Base-by-base conservation (phyloP, 129 eudicot species). In the Cynara cardunculus region DNA sequence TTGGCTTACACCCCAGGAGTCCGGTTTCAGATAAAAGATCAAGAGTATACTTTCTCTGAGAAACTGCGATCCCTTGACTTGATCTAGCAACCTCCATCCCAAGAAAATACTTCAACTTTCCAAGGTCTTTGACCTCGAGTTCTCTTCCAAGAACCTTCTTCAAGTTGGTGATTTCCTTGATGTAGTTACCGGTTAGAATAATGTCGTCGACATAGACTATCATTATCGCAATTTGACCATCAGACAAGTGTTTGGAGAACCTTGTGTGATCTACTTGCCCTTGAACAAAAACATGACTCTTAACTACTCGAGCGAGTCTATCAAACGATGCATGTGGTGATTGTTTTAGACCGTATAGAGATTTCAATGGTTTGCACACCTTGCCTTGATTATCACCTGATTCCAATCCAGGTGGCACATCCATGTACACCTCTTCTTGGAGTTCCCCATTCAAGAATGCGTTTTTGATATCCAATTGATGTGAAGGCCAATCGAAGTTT, bases 271-370 rank as follows among this genome's bases (percentile, higher is more conserved):
- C 8, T 18, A 24, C n/a, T 46, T 75, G 25, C 13, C 39, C 14
- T 22, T 75, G 25, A 34, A 21, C 5, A 37, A 14, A 75, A 12
- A 39, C 79, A 49, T 22, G 32, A 13, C 21, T 41, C 24, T 24
- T 25, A 8, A 25, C 56, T 75, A 25, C 3, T 24, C 19, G 61
- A 3, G 69, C 7, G 28, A 25, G 34, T 14, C 73, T 27, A 27
- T 27, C 35, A 62, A 13, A 37, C 81, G 59, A 77, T 21, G 37
- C 71, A 18, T 7, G 31, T 3, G 73, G 67, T n/a, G 73, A 30
- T 12, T 77, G 81, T n/a, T 30, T 62, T 77, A 62, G 72, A 8
- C 46, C 72, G 34, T 77, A 31, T 7, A 76, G 26, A n/a, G 73
- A 25, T n/a, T 62, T 77, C 5, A 18, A 12, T 7, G 62, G 72